A percentile compares a stretch with the other conserved stretches of the same genome.
Evolutionary conservation across 331 rosid species (phyloP).

Genomic region (Spiraea crenata): DNA sequence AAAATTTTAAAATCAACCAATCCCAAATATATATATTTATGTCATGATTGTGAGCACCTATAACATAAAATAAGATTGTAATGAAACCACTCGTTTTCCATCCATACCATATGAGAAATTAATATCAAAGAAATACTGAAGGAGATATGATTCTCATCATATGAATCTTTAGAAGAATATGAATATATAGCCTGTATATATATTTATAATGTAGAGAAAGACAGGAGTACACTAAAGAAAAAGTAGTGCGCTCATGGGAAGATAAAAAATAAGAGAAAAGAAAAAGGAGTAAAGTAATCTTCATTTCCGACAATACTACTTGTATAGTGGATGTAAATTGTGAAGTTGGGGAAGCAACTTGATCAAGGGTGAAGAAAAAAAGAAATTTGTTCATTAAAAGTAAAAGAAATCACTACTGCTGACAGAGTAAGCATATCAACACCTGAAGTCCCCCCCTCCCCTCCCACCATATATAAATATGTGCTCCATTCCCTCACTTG

Average conservation of each 20-base stretch:
- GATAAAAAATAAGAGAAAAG: background rate
- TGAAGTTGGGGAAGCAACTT: background rate
- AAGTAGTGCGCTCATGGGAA: background rate
- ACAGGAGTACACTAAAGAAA: background rate
- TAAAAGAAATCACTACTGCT: background rate
- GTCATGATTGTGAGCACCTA: too few relatives aligned
- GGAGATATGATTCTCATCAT: conserved; percentile 2
- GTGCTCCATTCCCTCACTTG: conserved; percentile 1
- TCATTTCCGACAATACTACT: conserved; percentile 15
- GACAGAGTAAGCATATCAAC: background rate
- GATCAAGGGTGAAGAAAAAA: conserved; percentile 5
- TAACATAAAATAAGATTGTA: background rate
- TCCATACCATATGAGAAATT: too few relatives aligned
- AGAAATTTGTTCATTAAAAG: background rate
- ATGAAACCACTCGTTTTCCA: conserved; percentile 22
- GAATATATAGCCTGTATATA: background rate
- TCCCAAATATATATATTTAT: too few relatives aligned
- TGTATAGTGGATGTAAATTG: conserved; percentile 16
- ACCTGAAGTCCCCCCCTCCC: background rate
- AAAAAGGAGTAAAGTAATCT: background rate
- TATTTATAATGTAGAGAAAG: background rate
- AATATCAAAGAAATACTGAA: background rate
- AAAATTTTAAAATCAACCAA: too few relatives aligned
- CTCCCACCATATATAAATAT: conserved; percentile 45
- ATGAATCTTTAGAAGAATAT: conserved; percentile 13